Percentiles rank a stretch among this genome's conserved stretches.
Evolutionary conservation across 331 rosid genomes (phyloP).

Genomic region (Erythrophleum ivorense): DNA sequence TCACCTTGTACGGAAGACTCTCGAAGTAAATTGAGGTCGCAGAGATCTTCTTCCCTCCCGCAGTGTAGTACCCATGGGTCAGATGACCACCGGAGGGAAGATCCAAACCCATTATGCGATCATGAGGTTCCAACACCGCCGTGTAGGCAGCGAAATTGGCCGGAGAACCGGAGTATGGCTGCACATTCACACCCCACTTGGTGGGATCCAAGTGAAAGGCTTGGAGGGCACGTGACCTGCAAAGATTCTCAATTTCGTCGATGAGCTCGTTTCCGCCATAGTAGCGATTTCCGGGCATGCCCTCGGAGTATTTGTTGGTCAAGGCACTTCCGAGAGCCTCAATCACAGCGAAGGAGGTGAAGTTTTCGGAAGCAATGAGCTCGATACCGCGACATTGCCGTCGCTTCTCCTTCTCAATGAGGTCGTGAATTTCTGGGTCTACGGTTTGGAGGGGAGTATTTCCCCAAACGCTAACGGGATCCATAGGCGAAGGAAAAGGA

Average conservation of each 20-base stretch:
- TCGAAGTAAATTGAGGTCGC: conserved; percentile 97
- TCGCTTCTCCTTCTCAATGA: conserved; percentile 92
- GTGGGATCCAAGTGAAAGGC: conserved; percentile 67
- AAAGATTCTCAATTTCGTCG: conserved; percentile 86
- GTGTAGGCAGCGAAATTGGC: conserved; percentile 99
- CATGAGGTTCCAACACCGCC: conserved; percentile 88
- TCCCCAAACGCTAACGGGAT: conserved; percentile 79
- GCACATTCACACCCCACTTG: conserved; percentile 93
- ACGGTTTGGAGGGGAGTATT: conserved; percentile 64
- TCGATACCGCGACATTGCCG: conserved; percentile 96
- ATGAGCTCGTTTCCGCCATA: conserved; percentile 97
- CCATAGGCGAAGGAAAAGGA: conserved; percentile 49
- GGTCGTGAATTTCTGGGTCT: conserved; percentile 90
- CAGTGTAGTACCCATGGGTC: conserved; percentile 90
- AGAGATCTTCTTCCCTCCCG: conserved; percentile 98
- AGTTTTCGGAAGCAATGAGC: conserved; percentile 93
- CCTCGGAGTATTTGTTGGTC: conserved; percentile 96
- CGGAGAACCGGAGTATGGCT: conserved; percentile 95
- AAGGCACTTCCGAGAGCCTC: conserved; percentile 90
- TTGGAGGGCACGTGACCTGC: conserved; percentile 84
- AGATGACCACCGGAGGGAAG: conserved; percentile 96
- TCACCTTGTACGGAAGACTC: conserved; percentile 92
- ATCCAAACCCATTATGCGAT: conserved; percentile 95
- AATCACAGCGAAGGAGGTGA: conserved; percentile 96
- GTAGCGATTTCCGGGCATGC: conserved; percentile 94